phyloP scores from a whole-genome alignment of 2,329 filamentous ascomycete species.

The Cladophialophora yegresii region DNA sequence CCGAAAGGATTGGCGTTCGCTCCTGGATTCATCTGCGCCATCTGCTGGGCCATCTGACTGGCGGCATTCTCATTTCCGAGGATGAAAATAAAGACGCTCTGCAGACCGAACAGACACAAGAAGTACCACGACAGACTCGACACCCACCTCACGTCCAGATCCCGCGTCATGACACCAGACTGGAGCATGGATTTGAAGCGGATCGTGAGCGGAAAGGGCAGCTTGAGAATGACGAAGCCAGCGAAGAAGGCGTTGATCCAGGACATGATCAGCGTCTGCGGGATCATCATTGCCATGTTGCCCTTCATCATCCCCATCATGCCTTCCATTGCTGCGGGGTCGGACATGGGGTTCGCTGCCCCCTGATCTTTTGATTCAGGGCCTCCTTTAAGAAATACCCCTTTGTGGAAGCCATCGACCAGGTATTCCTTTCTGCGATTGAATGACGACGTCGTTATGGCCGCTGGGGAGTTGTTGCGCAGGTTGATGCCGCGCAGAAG shows the following conservation, averaged over 20 bases:
- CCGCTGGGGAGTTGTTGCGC: conserved; percentile 77
- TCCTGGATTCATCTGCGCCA: conserved; percentile 72
- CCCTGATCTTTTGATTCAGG: conserved; percentile 83
- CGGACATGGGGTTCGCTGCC: conserved; percentile 88
- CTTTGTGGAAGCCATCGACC: conserved; percentile 77
- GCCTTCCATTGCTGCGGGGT: conserved; percentile 95
- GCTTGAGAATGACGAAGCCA: conserved; percentile 97
- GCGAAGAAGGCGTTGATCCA: conserved; percentile 99
- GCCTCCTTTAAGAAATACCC: conserved; percentile 78
- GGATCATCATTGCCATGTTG: conserved; percentile 99
- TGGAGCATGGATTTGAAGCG: conserved; percentile 99
- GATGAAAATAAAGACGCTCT: conserved; percentile 96
- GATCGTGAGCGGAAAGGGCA: conserved; percentile 95
- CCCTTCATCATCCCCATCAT: conserved; percentile 99
- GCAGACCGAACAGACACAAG: conserved; percentile 91
- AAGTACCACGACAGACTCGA: conserved; percentile 99
- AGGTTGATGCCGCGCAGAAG: conserved; percentile 82
- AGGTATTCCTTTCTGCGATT: conserved; percentile 77
- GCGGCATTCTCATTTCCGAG: conserved; percentile 91
- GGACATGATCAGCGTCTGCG: conserved; percentile 98
- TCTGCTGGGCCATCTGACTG: conserved; percentile 79
- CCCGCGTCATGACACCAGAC: conserved; percentile 90
- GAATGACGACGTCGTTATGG: conserved; percentile 76
- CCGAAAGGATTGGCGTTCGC: conserved; percentile 73
- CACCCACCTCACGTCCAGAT: conserved; percentile 98